These are phyloP conservation scores for Ustilago sp. DNA, from an alignment of 1,284 basidiomycete genomes.

Conservation along the genomic window DNA sequence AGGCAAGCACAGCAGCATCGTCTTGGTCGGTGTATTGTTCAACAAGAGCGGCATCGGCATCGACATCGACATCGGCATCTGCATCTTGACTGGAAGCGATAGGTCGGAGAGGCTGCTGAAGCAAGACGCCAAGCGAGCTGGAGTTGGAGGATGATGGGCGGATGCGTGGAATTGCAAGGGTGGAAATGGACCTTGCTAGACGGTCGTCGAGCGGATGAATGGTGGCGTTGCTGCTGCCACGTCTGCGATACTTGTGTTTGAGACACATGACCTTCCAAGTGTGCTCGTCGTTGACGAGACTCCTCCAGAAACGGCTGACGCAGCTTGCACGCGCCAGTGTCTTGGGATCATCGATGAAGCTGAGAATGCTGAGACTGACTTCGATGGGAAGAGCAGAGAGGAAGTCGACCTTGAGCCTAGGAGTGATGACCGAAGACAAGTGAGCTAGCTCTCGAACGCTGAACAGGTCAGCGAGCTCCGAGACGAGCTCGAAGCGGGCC, in stretches of 20 bases:
- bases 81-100: slow-evolving; percentile 15
- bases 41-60: slow-evolving; percentile 3
- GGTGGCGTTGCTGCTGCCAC: slow-evolving; percentile 40
- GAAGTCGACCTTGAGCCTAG: slow-evolving; percentile 88
- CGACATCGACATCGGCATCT: slow-evolving; percentile 13
- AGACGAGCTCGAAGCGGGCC: slow-evolving; percentile 55
- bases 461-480: slow-evolving; percentile 60
- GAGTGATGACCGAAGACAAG: slow-evolving; percentile 79
- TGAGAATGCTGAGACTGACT: slow-evolving; percentile 82
- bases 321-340: slow-evolving; percentile 80
- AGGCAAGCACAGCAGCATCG: slow-evolving; percentile 48
- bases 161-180: slow-evolving; percentile 19
- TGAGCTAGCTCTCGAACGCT: slow-evolving; percentile 82
- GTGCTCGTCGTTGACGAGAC: slow-evolving; percentile 82
- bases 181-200: slow-evolving; percentile 32
- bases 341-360: slow-evolving; percentile 83
- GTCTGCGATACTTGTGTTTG: slow-evolving; percentile 54
- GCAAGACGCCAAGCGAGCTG: slow-evolving; percentile 27
- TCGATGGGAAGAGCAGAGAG: slow-evolving; percentile 84
- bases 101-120: slow-evolving; percentile 23
- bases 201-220: slow-evolving; percentile 36
- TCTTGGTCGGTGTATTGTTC: slow-evolving; percentile 29
- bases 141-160: slow-evolving; percentile 9
- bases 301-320: slow-evolving; percentile 83
- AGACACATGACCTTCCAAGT: slow-evolving; percentile 86